Evolutionary conservation across 2,329 filamentous ascomycete genomes (phyloP), one percentile per base, ranked within the genome.

Genomic region (Apiospora kogelbergensis): DNA sequence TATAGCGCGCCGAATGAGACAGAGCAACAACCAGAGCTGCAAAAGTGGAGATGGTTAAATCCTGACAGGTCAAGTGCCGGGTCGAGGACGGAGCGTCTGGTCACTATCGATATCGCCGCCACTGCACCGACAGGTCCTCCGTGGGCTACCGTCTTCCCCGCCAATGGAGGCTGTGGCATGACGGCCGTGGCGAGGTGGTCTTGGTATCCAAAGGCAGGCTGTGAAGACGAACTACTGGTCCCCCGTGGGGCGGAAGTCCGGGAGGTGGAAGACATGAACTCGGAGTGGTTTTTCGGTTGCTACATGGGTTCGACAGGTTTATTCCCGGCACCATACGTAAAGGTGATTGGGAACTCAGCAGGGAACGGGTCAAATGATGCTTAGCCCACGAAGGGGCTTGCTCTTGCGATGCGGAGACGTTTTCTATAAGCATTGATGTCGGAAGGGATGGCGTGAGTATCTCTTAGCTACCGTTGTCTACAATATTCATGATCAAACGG

Each of bases 231-330:
- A 81, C 81, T 98, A 48, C 80, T 90, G 71, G 98, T 98, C 74
- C 95, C 95, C 0, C 90, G 90, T 66, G 90, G 92, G 11, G 94
- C 95, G 0, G 93, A 96, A 79, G 88, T 98, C 17, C 86, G 86
- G 7, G 95, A 98, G 81, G 89, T 92, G 45, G 91, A 95, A 78
- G 92, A 96, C 78, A 89, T 97, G 64, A 97, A 97, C 78, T 93
- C 91, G 22, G 94, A 97, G 78, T 98, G 95, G 95, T 94, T 88
- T 76, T 92, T 91, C 81, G 95, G 95, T 0, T 89, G 90, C 37
- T 98, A 97, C 83, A 94, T 94, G 81, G 94, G 94, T 0, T 83
- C 82, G 30, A 90, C 89, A 74, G 95, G 94, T 0, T 75, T 98
- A 72, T 97, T 98, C 77, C 95, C 95, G 5, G 90, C 90, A 7